Conservation (phyloP, 192 early-diverging fungal species). For the Coemansia sp. region DNA sequence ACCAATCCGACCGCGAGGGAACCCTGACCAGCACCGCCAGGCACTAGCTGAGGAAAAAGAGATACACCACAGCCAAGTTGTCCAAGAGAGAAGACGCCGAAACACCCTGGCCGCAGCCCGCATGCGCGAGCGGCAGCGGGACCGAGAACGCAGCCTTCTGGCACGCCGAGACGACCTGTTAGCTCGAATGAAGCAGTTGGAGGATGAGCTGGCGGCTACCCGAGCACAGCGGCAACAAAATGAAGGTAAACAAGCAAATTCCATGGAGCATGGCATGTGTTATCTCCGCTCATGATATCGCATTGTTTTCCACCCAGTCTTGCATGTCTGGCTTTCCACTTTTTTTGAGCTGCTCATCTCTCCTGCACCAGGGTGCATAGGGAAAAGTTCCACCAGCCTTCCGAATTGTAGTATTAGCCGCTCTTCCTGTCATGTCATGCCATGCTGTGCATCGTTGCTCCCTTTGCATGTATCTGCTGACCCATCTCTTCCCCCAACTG, state of each 20-base stretch:
- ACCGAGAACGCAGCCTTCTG: constrained; percentile 33
- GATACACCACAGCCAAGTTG: constrained; percentile 26
- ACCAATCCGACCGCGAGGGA: constrained; percentile 45
- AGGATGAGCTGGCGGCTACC: constrained; percentile 31
- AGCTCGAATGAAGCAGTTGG: constrained; percentile 25
- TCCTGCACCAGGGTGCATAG: neutral
- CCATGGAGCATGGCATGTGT: neutral
- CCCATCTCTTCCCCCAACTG: neutral
- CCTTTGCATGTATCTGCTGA: neutral
- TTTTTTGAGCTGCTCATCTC: neutral
- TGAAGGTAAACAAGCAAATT: constrained; percentile 30
- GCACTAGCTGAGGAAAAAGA: constrained; percentile 47
- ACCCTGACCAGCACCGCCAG: constrained; percentile 50
- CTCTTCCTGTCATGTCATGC: neutral
- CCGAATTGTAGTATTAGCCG: constrained; percentile 1
- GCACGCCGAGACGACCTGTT: constrained; percentile 27
- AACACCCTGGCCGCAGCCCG: constrained; percentile 48
- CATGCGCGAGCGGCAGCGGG: constrained; percentile 50
- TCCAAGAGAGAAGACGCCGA: constrained; percentile 25
- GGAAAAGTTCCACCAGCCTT: neutral
- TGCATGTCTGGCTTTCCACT: neutral
- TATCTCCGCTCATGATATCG: neutral
- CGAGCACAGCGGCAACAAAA: constrained; percentile 32
- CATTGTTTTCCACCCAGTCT: neutral
- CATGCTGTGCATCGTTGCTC: neutral